Conservation (phyloP, 108 stramenopile genomes). For the Chaetoceros muelleri region DNA sequence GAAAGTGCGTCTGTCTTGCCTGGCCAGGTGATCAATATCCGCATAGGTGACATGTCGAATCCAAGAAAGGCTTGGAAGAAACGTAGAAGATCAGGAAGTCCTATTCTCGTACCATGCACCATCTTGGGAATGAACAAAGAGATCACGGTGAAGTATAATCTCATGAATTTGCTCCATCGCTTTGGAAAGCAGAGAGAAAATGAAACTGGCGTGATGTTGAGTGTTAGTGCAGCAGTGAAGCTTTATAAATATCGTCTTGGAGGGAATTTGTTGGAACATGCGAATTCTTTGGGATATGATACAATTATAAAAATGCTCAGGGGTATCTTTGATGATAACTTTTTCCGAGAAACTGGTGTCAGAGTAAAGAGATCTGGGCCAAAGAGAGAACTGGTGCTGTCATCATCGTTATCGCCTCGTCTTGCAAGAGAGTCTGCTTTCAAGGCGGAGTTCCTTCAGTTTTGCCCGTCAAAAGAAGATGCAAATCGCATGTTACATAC, state of each 20-base stretch:
- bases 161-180: constrained; percentile 49
- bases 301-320: constrained; percentile 34
- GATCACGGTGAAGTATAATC: constrained; percentile 58
- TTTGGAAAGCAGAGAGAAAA: constrained; percentile 29
- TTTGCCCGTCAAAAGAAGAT: constrained; percentile 12
- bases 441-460: constrained; percentile 34
- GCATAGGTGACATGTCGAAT: constrained; percentile 58
- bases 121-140: constrained; percentile 52
- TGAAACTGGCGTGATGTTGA: constrained; percentile 10
- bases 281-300: constrained; percentile 41
- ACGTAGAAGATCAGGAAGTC: constrained; percentile 66
- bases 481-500: constrained; percentile 30
- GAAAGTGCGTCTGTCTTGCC: constrained; percentile 35
- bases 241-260: constrained; percentile 21
- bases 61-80: constrained; percentile 87
- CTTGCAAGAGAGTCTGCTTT: constrained; percentile 35
- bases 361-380: constrained; percentile 18
- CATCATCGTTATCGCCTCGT: constrained; percentile 5
- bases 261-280: constrained; percentile 25
- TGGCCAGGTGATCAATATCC: constrained; percentile 51
- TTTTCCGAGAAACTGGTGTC: constrained; percentile 49
- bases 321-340: constrained; percentile 41
- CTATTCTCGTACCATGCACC: constrained; percentile 68
- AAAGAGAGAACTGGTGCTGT: constrained; percentile 11
- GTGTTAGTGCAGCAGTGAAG: constrained; percentile 22